A percentile compares a stretch with the other conserved stretches of the same genome.
phyloP scores from a whole-genome alignment of 2,329 filamentous ascomycete genomes.

The Alternaria solani region DNA sequence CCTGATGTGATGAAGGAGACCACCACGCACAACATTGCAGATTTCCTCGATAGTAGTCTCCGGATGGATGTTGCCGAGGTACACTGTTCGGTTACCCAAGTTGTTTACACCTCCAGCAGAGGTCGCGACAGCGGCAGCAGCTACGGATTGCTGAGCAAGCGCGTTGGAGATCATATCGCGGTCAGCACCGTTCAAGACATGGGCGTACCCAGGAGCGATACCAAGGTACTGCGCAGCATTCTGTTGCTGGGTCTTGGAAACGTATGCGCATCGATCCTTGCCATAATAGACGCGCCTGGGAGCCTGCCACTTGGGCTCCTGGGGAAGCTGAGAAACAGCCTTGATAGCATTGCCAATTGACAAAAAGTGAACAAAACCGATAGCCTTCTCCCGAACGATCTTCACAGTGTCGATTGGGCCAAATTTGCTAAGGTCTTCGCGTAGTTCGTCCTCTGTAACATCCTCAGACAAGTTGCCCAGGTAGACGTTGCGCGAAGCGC shows the following conservation, averaged over 20 bases:
- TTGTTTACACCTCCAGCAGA: conserved; percentile 97
- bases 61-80: conserved; percentile 97
- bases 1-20: conserved; percentile 94
- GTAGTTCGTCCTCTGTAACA: conserved; percentile 86
- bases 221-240: conserved; percentile 98
- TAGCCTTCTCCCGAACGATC: conserved; percentile 96
- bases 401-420: conserved; percentile 97
- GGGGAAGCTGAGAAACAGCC: conserved; percentile 92
- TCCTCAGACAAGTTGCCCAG: conserved; percentile 93
- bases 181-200: conserved; percentile 94
- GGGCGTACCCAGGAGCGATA: conserved; percentile 94
- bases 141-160: conserved; percentile 95
- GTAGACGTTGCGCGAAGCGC: conserved; percentile 96
- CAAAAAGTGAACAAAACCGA: conserved; percentile 96
- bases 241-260: conserved; percentile 99
- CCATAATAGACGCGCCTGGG: conserved; percentile 97
- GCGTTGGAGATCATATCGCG: conserved; percentile 96
- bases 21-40: conserved; percentile 96
- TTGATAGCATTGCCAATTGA: conserved; percentile 99
- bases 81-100: conserved; percentile 95
- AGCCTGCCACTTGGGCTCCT: conserved; percentile 95
- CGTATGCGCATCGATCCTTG: conserved; percentile 97
- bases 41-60: conserved; percentile 99
- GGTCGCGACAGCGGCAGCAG: conserved; percentile 93
- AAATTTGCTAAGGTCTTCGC: conserved; percentile 95